These are phyloP conservation scores for Crassisporium funariophilum DNA, from an alignment of 768 basidiomycete genomes.

Conservation along the genomic window DNA sequence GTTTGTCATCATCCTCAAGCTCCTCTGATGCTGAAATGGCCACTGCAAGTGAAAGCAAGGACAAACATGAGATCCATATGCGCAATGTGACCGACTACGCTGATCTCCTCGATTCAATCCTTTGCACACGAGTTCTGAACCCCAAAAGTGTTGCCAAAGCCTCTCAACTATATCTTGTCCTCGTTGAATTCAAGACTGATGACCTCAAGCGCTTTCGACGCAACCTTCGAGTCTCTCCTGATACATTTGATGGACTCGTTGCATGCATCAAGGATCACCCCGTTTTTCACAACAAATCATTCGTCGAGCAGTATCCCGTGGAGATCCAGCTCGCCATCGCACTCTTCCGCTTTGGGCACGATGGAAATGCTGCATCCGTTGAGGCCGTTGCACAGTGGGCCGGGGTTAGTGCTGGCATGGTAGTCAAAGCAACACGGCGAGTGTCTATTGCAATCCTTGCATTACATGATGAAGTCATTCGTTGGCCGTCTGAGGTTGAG, in stretches of 20 bases:
- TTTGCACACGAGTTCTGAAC: conserved; percentile 13
- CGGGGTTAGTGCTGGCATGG: conserved; percentile 21
- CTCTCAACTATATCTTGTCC: conserved; percentile 24
- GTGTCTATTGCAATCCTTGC: conserved; percentile 21
- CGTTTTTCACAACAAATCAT: conserved; percentile 26
- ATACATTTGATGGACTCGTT: conserved; percentile 22
- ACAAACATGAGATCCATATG: neutral
- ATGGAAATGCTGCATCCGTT: conserved; percentile 29
- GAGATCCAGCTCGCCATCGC: conserved; percentile 32
- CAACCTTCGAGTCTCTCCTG: conserved; percentile 27
- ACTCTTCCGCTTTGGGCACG: conserved; percentile 22
- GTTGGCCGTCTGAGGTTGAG: conserved; percentile 16
- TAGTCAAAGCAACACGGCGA: conserved; percentile 19
- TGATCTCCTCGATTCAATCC: conserved; percentile 13
- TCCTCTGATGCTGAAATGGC: neutral
- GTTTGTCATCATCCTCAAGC: conserved; percentile 1
- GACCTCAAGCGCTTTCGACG: conserved; percentile 22
- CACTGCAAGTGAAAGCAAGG: neutral
- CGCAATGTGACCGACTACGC: neutral
- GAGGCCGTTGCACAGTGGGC: conserved; percentile 27
- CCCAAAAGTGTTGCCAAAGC: conserved; percentile 15
- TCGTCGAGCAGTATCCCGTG: conserved; percentile 24
- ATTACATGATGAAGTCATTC: conserved; percentile 18
- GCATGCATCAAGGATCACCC: conserved; percentile 23
- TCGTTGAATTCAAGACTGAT: conserved; percentile 20